Evolutionary conservation across 208 protist species (phyloP), one percentile per base, ranked within the genome.

Genomic region (Leishmania tarentolae): DNA sequence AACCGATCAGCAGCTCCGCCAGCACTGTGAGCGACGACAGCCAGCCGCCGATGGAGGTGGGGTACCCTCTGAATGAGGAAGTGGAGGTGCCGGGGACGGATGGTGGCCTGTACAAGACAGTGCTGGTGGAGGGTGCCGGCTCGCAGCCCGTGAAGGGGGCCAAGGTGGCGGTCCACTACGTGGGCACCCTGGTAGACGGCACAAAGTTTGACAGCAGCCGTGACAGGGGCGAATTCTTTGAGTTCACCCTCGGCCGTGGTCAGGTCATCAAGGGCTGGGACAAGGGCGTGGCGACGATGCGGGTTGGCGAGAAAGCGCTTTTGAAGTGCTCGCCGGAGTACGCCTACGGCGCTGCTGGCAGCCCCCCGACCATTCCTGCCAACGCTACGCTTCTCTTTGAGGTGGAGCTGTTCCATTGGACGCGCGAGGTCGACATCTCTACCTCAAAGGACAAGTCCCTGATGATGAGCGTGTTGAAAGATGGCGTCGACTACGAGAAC

Each of bases 261-360:
- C 88, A 98, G 85, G 96, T 98, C 11, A 98, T 98, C 80, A 96
- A 96, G 78, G 95, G 94, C 42, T 98, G 95, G 96, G 96, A 98
- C 76, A 87, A 91, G 63, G 94, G 96, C 61, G 93, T 98, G 59
- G 90, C 90, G 17, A 96, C 96, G 9, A 98, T 98, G 96, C 87
- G 87, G 17, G 80, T 94, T 19, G 96, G 96, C 31, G 96, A 98
- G 87, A 96, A 92, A 82, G 86, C 92, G 24, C 78, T 93, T n/a
- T 84, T 98, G 65, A 85, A 84, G 68, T 95, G 91, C 83, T 85
- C 83, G 6, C 83, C 94, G 0, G 92, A 94, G 40, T 98, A 97
- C 86, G 95, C 86, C 63, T 98, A 98, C 84, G 96, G 96, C 3
- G 92, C 87, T 24, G 65, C 76, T 44, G 95, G 93, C 52, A 91